phyloP scores from a whole-genome alignment of 2,329 filamentous ascomycete species.

The Fusarium sp. region DNA sequence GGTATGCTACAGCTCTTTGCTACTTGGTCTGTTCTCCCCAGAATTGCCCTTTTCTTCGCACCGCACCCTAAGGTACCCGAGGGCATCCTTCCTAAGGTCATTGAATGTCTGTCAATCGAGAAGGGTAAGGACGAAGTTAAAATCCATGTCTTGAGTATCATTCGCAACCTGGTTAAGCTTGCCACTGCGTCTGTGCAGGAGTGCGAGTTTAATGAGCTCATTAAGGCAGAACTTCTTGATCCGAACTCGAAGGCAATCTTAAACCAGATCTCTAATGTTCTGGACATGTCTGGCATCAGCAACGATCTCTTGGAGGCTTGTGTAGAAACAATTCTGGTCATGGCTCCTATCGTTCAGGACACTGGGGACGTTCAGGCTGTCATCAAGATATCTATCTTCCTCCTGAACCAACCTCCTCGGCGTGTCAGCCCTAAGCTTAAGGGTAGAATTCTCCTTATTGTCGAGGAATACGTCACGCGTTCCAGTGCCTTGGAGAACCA shows the following conservation, averaged over 20 bases:
- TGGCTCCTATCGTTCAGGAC: constrained; percentile 77
- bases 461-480: constrained; percentile 83
- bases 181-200: constrained; percentile 67
- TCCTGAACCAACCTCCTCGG: constrained; percentile 87
- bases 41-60: constrained; percentile 75
- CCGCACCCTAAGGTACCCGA: constrained; percentile 60
- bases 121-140: constrained; percentile 91
- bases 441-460: constrained; percentile 80
- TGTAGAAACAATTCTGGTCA: constrained; percentile 81
- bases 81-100: constrained; percentile 76
- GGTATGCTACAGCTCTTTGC: constrained; percentile 83
- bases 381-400: constrained; percentile 82
- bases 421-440: constrained; percentile 87
- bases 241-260: constrained; percentile 72
- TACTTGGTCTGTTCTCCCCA: constrained; percentile 79
- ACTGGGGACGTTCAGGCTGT: constrained; percentile 80
- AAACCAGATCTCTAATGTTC: constrained; percentile 75
- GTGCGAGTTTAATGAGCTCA: constrained; percentile 68
- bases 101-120: constrained; percentile 77
- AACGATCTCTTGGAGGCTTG: constrained; percentile 83
- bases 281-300: constrained; percentile 71
- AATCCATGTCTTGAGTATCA: constrained; percentile 80
- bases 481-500: constrained; percentile 60
- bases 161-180: constrained; percentile 76
- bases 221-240: constrained; percentile 68